Base-by-base conservation (phyloP, 306 rosid genomes). In the Inga oerstediana region DNA sequence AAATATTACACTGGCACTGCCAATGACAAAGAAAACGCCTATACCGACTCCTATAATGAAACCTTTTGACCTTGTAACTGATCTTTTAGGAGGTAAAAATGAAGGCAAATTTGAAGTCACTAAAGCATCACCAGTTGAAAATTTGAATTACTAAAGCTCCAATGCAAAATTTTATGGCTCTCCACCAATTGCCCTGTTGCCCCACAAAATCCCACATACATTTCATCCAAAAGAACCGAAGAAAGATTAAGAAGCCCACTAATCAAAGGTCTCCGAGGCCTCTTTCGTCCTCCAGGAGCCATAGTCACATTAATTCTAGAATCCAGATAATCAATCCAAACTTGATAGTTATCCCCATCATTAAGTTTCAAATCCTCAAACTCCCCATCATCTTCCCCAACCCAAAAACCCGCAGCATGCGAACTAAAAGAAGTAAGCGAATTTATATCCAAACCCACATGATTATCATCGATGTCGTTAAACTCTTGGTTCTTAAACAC, bases 401-500 rank as follows among this genome's bases (percentile, higher is more conserved):
- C 80, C 90, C 90, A 90, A 72, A 72, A 80, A 16, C 93, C 89
- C 49, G 93, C 90, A 5, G 81, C 16, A 59, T 77, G 49, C 0
- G 90, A 88, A 71, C 73, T n/a, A 7, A 69, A 15, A 79, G 90
- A 90, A 35, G 78, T 34, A 62, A 88, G 91, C 0, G 91, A 81
- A 45, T 90, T 90, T 7, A 90, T 27, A 48, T 87, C 83, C 43
- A 90, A 64, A 52, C 91, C 93, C 39, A 90, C 90, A 56, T 88
- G 90, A 70, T 87, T 90, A n/a, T 81, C 83, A 71, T 85, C 46
- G 39, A 83, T 75, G 75, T 90, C 93, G 32, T 79, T 44, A 65
- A 86, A 90, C 81, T 90, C 91, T 77, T 90, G 88, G 73, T 90
- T 90, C 80, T 85, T 64, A 44, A 90, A 90, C 58, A 90, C 91